These are phyloP conservation scores for Solanum appendiculatum DNA, from an alignment of 257 asterid genomes.

Conservation along the genomic window DNA sequence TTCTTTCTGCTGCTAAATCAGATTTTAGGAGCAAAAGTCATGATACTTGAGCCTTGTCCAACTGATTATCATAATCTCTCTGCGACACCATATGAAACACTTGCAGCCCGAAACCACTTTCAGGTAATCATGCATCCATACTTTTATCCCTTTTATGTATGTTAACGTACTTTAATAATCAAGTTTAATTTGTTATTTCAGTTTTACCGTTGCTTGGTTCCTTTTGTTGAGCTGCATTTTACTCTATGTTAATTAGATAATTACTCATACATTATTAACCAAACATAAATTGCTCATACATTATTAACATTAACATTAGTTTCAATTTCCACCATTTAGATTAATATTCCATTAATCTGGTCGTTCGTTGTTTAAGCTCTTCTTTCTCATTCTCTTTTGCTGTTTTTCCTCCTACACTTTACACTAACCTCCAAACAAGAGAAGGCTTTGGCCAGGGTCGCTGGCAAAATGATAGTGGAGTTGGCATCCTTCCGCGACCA, in stretches of 20 bases:
- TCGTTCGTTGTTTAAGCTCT: neutral
- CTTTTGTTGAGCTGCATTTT: neutral
- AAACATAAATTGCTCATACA: neutral
- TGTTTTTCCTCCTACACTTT: slow-evolving; percentile 63
- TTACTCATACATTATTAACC: too few relatives aligned
- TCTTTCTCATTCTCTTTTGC: slow-evolving; percentile 12
- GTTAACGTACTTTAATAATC: neutral
- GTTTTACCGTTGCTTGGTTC: neutral
- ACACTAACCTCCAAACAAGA: slow-evolving; percentile 44
- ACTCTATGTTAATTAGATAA: too few relatives aligned
- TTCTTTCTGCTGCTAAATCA: neutral
- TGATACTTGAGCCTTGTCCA: neutral
- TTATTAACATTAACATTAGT: neutral
- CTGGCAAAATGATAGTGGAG: slow-evolving; percentile 70
- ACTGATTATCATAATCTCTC: neutral
- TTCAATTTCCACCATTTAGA: neutral
- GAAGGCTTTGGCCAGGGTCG: slow-evolving; percentile 77
- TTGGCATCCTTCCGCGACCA: too few relatives aligned
- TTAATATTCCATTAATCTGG: neutral
- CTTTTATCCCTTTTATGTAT: neutral
- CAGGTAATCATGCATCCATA: neutral
- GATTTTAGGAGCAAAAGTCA: neutral
- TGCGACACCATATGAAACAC: neutral
- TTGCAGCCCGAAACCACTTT: neutral
- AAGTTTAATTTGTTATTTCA: neutral